Base-by-base conservation (phyloP, 495 filamentous ascomycete genomes). In the Penicillium antarcticum region DNA sequence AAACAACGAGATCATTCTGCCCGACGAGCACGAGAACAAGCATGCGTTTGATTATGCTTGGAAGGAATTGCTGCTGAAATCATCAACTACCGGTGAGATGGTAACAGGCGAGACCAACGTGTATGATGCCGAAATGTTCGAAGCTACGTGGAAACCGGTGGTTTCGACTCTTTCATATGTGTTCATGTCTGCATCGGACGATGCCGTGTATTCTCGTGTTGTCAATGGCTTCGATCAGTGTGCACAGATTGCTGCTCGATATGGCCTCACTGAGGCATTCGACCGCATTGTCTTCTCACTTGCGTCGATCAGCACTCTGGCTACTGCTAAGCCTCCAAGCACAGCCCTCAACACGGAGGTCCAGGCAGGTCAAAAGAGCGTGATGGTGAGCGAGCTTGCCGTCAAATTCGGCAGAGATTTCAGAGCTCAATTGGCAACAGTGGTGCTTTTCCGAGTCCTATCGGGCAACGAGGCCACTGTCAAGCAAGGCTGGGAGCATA, bases 361-460 rank as follows among this genome's bases (percentile, higher is more conserved):
- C 10, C 92, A 97, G 65, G 91, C 84, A 37, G 91, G 85, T 0
- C 85, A 90, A 58, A 92, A 88, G 66, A 96, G 87, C 58, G 90
- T 99, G 23, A 99, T 99, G 94, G 94, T 99, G 59, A 97, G 94
- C 65, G 92, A 99, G 75, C 79, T 96, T 47, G 94, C 94, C 45
- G 94, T 99, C 56, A 92, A 92, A 63, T 96, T 99, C 71, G 94
- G 94, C 19, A 79, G 92, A 50, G 92, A 99, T 61, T 90, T 92
- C 66, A 86, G 90, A 61, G 92, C 92, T 29, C 92, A 97, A 66
- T 70, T 97, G 48, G 95, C 95, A 19, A 95, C 91, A 35, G 84
- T 97, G 44, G 90, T 97, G 29, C 72, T 99, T 38, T 99, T 97
- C 77, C 81, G 89, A 34, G 87, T 99, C 35, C 80, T 97, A 36